These are phyloP conservation scores for Penicillium lagena DNA, from an alignment of 495 filamentous ascomycete genomes.

Conservation along the genomic window DNA sequence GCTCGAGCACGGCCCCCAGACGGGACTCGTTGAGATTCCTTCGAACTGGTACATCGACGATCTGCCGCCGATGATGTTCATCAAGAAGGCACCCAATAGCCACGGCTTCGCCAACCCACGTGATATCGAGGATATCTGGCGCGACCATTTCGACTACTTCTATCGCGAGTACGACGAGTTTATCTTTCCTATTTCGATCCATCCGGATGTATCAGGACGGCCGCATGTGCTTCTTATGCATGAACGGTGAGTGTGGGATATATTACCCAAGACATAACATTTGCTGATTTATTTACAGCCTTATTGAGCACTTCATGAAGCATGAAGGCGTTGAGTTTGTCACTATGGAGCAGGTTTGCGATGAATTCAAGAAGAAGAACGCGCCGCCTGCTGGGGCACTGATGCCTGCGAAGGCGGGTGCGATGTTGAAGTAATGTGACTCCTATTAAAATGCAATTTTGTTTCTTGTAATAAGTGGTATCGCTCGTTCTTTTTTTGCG, in stretches of 20 bases:
- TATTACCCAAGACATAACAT: background rate
- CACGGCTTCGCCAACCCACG: constrained; percentile 54
- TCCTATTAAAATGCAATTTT: too few relatives aligned
- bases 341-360: constrained; percentile 59
- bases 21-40: constrained; percentile 58
- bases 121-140: constrained; percentile 51
- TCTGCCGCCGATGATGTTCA: constrained; percentile 54
- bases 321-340: constrained; percentile 70
- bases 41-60: constrained; percentile 66
- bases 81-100: constrained; percentile 50
- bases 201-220: constrained; percentile 60
- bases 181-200: constrained; percentile 62
- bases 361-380: constrained; percentile 50
- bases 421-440: constrained; percentile 8
- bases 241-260: constrained; percentile 25
- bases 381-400: constrained; percentile 15
- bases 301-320: constrained; percentile 66
- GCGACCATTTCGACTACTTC: constrained; percentile 62
- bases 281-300: constrained; percentile 18
- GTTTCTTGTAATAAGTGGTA: too few relatives aligned
- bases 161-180: constrained; percentile 64
- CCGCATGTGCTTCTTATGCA: constrained; percentile 64
- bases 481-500: too few relatives aligned
- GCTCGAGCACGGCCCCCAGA: constrained; percentile 42
- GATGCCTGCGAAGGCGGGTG: constrained; percentile 18